A percentile compares a stretch with the other conserved stretches of the same genome.
Evolutionary conservation across 352 stramenopile genomes (phyloP).

Genomic region (Globisporangium solare): DNA sequence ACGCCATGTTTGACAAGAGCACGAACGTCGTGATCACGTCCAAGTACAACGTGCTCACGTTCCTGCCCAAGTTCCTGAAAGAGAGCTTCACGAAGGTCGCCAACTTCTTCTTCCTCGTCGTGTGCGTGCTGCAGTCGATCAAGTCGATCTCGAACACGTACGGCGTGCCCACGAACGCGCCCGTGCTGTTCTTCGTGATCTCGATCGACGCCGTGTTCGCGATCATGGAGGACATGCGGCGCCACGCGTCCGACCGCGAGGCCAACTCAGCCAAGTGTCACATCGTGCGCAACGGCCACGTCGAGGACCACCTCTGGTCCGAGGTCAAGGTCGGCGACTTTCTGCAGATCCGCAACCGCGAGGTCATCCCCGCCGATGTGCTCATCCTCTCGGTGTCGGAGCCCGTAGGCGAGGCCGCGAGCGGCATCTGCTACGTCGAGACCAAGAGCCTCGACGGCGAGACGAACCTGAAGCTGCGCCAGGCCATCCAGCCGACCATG

Average conservation of each 20-base stretch:
- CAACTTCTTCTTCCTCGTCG: conserved; percentile 93
- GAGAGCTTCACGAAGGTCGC: conserved; percentile 88
- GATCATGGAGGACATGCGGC: conserved; percentile 80
- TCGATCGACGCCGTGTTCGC: conserved; percentile 88
- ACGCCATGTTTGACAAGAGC: conserved; percentile 60
- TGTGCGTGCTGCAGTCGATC: conserved; percentile 87
- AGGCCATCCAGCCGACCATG: conserved; percentile 72
- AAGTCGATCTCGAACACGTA: conserved; percentile 80
- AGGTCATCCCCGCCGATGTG: conserved; percentile 82
- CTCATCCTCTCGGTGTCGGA: conserved; percentile 78
- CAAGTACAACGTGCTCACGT: conserved; percentile 87
- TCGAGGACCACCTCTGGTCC: conserved; percentile 76
- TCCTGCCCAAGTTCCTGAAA: conserved; percentile 86
- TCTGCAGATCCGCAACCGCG: conserved; percentile 68
- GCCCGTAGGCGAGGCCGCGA: conserved; percentile 56
- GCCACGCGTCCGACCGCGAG: conserved; percentile 74
- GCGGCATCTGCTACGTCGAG: conserved; percentile 87
- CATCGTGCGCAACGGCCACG: conserved; percentile 53
- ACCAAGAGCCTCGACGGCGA: conserved; percentile 91
- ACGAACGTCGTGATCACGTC: conserved; percentile 87
- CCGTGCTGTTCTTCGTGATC: conserved; percentile 87
- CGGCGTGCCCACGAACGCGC: conserved; percentile 70
- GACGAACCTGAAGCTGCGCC: conserved; percentile 90
- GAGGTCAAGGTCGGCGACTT: conserved; percentile 87
- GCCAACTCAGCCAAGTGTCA: conserved; percentile 78